Base-by-base conservation (phyloP, 208 protist species). In the Leishmania arabica region DNA sequence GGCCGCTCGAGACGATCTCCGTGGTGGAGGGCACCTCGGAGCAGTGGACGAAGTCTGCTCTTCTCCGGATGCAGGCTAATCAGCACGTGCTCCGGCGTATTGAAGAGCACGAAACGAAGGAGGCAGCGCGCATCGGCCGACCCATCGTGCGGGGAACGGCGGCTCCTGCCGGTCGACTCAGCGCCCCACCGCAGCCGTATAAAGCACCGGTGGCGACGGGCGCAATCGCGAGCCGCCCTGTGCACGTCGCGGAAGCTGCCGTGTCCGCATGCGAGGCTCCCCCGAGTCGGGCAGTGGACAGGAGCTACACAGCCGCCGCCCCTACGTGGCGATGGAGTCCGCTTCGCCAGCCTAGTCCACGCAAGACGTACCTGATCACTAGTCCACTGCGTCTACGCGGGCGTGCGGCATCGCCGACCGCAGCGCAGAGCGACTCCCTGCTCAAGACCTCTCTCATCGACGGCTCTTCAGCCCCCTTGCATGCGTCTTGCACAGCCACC, bases 61-160 rank as follows among this genome's bases (percentile, higher is more conserved):
- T 82, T 62, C 77, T 86, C 7, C 77, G 82, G 3, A 86, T 86
- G 82, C 56, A 80, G 72, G 65, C 82, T 3, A 86, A 82, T 40
- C 31, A 80, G 49, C 77, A 53, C 34, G 51, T 65, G 37, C 78
- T 82, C 37, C 76, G 31, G 78, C 77, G 82, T 42, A 82, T 86
- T 11, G 60, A 82, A 37, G 74, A 68, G 2, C 70, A 49, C 1
- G 74, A 82, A n/a, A 71, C 51, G 17, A 37, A 69, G 1, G 82
- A 86, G 42, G 82, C 78, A 4, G 62, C 74, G 40, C 54, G 68
- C 60, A 21, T 47, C 51, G 21, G 77, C 65, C 8, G 37, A 49
- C 19, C 81, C 60, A 40, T 68, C 40, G 19, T 34, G 8, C 54
- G 34, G 19, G 21, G 17, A 8, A 65, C 51, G 19, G 5, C 53